Conservation (phyloP, 2,329 filamentous ascomycete genomes). For the Calonectria hawksworthii region DNA sequence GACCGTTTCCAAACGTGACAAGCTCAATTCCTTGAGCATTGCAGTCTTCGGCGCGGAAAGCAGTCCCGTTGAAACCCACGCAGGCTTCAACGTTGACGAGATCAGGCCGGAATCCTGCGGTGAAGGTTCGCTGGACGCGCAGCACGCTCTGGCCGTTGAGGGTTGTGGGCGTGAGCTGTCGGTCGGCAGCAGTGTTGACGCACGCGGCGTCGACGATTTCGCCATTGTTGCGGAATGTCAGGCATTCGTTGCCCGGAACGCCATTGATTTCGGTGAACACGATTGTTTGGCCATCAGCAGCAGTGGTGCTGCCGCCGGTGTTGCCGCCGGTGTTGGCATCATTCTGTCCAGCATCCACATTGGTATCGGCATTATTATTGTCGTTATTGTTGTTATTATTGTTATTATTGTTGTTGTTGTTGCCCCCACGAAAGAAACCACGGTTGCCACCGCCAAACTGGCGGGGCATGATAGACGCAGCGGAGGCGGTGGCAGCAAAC, state of each 20-base stretch:
- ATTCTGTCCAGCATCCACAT: neutral
- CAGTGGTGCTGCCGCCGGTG: neutral
- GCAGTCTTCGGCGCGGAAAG: conserved; percentile 36
- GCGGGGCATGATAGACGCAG: conserved; percentile 18
- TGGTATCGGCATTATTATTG: neutral
- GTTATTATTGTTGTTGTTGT: neutral
- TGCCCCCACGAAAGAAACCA: neutral
- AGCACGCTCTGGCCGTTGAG: conserved; percentile 28
- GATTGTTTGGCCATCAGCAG: conserved; percentile 27
- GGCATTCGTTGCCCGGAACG: conserved; percentile 34
- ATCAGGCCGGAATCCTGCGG: conserved; percentile 30
- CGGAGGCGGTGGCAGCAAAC: conserved; percentile 7
- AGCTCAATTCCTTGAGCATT: conserved; percentile 19
- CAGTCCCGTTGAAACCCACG: conserved; percentile 34
- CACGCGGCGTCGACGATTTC: conserved; percentile 37
- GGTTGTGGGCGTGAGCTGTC: conserved; percentile 28
- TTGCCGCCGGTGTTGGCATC: neutral
- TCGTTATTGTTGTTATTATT: neutral
- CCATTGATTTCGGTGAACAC: conserved; percentile 32
- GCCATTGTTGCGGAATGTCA: conserved; percentile 36
- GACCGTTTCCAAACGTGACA: conserved; percentile 30
- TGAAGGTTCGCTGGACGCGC: conserved; percentile 35
- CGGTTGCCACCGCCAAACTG: conserved; percentile 7
- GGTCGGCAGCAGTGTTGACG: conserved; percentile 31
- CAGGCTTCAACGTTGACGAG: conserved; percentile 31